phyloP scores from a whole-genome alignment of 2,329 filamentous ascomycete species.

The Microthyrium microscopicum region DNA sequence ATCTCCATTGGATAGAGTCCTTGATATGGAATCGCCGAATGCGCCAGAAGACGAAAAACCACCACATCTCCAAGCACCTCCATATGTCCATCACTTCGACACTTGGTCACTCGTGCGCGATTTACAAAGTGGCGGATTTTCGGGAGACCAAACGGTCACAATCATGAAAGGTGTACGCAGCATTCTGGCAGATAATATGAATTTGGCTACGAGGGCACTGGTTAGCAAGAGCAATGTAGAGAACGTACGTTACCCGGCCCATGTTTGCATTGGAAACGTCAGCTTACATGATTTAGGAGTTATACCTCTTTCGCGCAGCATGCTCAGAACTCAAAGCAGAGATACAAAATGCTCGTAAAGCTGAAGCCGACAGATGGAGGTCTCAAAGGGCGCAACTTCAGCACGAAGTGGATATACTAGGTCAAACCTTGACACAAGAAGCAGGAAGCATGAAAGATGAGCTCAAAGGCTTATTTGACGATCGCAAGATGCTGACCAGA shows the following conservation, averaged over 20 bases:
- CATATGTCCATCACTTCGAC: conserved; percentile 92
- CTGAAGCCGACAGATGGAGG: conserved; percentile 64
- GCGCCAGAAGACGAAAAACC: conserved; percentile 28
- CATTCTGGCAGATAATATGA: conserved; percentile 62
- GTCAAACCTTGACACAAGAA: conserved; percentile 73
- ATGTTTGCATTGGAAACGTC: background rate
- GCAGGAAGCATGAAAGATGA: conserved; percentile 69
- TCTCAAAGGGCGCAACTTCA: conserved; percentile 73
- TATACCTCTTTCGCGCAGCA: conserved; percentile 84
- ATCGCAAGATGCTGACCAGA: conserved; percentile 79
- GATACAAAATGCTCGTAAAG: conserved; percentile 59
- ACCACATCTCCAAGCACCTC: conserved; percentile 54
- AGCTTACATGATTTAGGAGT: conserved; percentile 31
- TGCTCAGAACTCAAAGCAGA: conserved; percentile 85
- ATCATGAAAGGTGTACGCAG: conserved; percentile 84
- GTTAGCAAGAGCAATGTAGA: conserved; percentile 87
- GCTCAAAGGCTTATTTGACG: conserved; percentile 90
- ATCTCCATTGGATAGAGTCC: conserved; percentile 21
- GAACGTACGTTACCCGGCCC: conserved; percentile 34
- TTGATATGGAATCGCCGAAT: conserved; percentile 24
- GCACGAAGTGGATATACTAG: conserved; percentile 87
- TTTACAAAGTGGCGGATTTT: conserved; percentile 56
- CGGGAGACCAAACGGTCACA: conserved; percentile 56
- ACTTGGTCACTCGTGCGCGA: conserved; percentile 77
- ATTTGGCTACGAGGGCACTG: conserved; percentile 60